Conservation (phyloP, 306 rosid species). For the Argentina anserina region DNA sequence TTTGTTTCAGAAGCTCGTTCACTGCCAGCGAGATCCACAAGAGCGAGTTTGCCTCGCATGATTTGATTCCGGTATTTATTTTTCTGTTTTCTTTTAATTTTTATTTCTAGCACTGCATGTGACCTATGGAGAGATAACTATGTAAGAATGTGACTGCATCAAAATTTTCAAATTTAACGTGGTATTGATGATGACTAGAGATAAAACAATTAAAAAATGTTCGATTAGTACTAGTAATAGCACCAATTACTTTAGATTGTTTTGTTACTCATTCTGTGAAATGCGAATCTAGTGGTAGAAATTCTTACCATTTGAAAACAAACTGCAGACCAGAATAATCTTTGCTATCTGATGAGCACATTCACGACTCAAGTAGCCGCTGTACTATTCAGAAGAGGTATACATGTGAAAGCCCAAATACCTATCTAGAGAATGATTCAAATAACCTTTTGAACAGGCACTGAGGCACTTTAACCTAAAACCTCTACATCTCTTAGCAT, state of each 20-base stretch:
- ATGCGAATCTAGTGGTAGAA: neutral
- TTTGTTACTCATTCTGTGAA: neutral
- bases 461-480: slow-evolving; percentile 1
- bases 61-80: slow-evolving; percentile 55
- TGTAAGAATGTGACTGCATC: neutral
- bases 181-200: neutral
- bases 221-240: neutral
- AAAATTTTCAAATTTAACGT: neutral
- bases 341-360: neutral
- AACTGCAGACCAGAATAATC: neutral
- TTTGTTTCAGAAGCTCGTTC: slow-evolving; percentile 61
- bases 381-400: too few relatives aligned
- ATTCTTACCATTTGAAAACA: neutral
- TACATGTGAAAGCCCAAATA: neutral
- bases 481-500: neutral
- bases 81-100: slow-evolving; percentile 52
- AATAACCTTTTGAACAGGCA: slow-evolving; percentile 2
- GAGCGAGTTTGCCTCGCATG: slow-evolving; percentile 59
- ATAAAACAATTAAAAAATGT: neutral
- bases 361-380: too few relatives aligned
- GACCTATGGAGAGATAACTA: slow-evolving; percentile 31
- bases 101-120: slow-evolving; percentile 63
- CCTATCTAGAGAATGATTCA: neutral
- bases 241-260: neutral
- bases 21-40: slow-evolving; percentile 67